Base-by-base conservation (phyloP, 176 grass and related monocot species). In the Oryza meridionalis region DNA sequence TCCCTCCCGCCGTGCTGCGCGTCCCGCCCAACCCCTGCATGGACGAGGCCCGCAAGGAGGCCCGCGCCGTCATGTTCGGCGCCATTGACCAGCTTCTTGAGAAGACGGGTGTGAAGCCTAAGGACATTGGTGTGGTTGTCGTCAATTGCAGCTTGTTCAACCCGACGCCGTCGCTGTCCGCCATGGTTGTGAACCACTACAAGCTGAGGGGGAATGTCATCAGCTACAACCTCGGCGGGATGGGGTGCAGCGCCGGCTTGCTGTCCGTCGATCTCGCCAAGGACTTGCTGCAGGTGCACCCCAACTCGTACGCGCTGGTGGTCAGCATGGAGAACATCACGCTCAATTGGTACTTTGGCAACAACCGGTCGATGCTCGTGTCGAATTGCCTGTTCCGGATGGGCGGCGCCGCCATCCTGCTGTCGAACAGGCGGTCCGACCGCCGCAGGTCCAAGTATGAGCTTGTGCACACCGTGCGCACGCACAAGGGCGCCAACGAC, bases 251-350 rank as follows among this genome's bases (percentile, higher is more conserved):
- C 72, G 93, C 93, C 0, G 96, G 96, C 68, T 76, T 98, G 46
- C 80, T 98, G 66, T 95, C 96, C 16, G 85, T 98, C 14, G 89
- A 98, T 51, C 92, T 98, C 12, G 93, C 96, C 45, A 93, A 95
- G 82, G 96, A 98, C 73, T 81, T 98, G 66, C 89, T 98, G 74
- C 93, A 93, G 85, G 93, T 87, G 35, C 89, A 93, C 73, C 87
- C 87, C 0, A 88, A 81, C 81, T 78, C 96, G 2, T 90, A 95
- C 35, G 96, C 96, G 0, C 45, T 98, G 70, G 91, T 98, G 2
- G 75, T 98, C 91, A 95, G 90, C 89, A 98, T 93, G 92, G 95
- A 98, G 85, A 95, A 94, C 71, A 95, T 98, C 85, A 95, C 95
- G 0, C 83, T 98, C 68, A 98, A 95, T 29, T 98, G 96, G 96